Evolutionary conservation across 177 flowering plant species (phyloP).

Genomic region (Tripterygium wilfordii): DNA sequence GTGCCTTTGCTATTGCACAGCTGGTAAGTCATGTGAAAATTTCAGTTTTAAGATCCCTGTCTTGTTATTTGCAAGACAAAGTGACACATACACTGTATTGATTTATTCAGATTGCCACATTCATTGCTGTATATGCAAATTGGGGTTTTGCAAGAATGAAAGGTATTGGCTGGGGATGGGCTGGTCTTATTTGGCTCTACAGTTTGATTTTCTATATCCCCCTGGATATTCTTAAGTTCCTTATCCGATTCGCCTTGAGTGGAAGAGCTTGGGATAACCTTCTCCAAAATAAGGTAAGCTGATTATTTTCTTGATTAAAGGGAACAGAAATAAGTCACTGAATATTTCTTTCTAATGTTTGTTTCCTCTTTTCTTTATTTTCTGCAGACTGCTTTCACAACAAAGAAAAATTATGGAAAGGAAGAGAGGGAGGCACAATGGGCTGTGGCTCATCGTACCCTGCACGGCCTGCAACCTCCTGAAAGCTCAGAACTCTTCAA

Average conservation of each 20-base stretch:
- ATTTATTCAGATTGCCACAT: constrained; percentile 13
- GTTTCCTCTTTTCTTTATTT: neutral
- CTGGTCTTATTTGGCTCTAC: constrained; percentile 16
- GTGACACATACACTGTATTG: constrained; percentile 10
- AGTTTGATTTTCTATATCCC: constrained; percentile 18
- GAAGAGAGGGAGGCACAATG: constrained; percentile 18
- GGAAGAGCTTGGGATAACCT: constrained; percentile 24
- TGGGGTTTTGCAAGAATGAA: constrained; percentile 20
- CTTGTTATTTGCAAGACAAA: constrained; percentile 25
- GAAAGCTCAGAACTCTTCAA: constrained; percentile 14
- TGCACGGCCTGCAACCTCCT: constrained; percentile 21
- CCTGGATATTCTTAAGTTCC: constrained; percentile 18
- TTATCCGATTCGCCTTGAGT: constrained; percentile 13
- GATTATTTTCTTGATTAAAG: neutral
- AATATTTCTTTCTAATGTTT: neutral
- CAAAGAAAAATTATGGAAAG: constrained; percentile 11
- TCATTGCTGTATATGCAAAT: constrained; percentile 17
- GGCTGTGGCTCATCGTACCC: constrained; percentile 23
- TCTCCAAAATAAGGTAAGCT: constrained; percentile 15
- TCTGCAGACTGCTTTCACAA: constrained; percentile 18
- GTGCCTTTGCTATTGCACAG: constrained; percentile 1
- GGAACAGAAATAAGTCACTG: neutral
- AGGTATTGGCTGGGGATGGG: constrained; percentile 28
- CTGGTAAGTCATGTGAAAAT: too few species aligned
- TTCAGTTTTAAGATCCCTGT: too few species aligned